Base-by-base conservation (phyloP, 148 eudicot genomes). In the Silene conica region DNA sequence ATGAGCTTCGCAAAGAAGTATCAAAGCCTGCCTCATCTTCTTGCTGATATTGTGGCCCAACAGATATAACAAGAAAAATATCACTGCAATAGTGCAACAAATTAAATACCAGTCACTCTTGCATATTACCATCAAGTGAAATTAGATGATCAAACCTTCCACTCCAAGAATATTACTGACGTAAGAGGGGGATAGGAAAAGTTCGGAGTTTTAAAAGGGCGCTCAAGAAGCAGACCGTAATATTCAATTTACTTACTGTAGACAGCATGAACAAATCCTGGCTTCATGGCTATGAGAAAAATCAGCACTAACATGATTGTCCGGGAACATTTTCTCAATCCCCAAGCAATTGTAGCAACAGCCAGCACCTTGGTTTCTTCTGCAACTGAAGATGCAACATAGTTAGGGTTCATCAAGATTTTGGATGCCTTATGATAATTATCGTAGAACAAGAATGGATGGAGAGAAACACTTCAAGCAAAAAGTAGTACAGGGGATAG, bases 301-400 rank as follows among this genome's bases (percentile, higher is more conserved):
- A 95, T 87, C 85, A 92, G 83, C 80, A 87, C 85, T 75, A 92
- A 71, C 89, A 90, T 85, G 72, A 95, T 90, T 74, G 99, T 85
- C 71, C 99, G 91, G 83, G 89, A 90, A 75, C 92, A 90, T 84
- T 95, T 95, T 57, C 96, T 91, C 82, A 95, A 80, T 76, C 90
- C 96, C 98, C 98, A 95, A 74, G 97, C 93, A 83, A 95, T 83
- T 75, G 99, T 95, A 70, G 99, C 99, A 79, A 95, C 99, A 83
- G 90, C 88, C 76, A 92, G 85, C 63, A 95, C 97, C 79, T 84
- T 90, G 62, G 97, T 85, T 84, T 95, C 99, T 77, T 89, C 97
- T 78, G 86, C 90, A 38, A 79, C 99, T 92, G 92, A 78, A 79
- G 80, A 69, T 69, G 75, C 46, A 77, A 63, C 56, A 58, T 22